These are phyloP conservation scores for Vanilla planifolia DNA, from an alignment of 106 monocot genomes.

Conservation along the genomic window DNA sequence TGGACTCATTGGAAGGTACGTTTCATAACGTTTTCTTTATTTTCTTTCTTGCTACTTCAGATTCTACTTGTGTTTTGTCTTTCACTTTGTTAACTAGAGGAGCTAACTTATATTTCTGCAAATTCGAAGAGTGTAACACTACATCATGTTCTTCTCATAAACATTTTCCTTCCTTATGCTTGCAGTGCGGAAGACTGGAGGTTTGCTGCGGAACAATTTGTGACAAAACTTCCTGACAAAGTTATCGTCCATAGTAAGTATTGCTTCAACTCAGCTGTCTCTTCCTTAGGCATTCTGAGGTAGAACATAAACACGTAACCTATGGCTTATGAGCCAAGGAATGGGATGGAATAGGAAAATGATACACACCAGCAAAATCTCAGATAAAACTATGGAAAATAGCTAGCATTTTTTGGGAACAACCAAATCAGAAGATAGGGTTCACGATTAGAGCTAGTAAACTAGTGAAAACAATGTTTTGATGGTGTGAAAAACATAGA, in stretches of 20 bases:
- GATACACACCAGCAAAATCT: no score
- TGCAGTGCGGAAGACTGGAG: constrained; percentile 69
- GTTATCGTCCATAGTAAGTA: constrained; percentile 78
- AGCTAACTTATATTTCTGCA: background rate
- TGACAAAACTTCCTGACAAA: constrained; percentile 58
- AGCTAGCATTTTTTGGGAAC: no score
- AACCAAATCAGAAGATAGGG: no score
- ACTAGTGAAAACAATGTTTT: no score
- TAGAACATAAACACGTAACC: no score
- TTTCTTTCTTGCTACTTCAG: background rate
- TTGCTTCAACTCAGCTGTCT: no score
- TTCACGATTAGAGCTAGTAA: no score
- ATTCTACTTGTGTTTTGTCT: background rate
- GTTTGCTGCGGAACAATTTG: constrained; percentile 73
- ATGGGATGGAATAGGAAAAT: no score
- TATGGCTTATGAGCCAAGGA: no score
- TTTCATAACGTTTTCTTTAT: background rate
- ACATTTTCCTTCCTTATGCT: background rate
- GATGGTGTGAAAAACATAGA: no score
- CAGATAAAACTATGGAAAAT: no score
- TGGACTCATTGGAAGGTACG: constrained; percentile 62
- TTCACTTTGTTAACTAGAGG: background rate
- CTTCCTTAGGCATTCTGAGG: no score
- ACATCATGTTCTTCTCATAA: background rate
- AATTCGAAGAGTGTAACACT: background rate